Base-by-base conservation (phyloP, 495 filamentous ascomycete species). In the Aspergillus biplanus region DNA sequence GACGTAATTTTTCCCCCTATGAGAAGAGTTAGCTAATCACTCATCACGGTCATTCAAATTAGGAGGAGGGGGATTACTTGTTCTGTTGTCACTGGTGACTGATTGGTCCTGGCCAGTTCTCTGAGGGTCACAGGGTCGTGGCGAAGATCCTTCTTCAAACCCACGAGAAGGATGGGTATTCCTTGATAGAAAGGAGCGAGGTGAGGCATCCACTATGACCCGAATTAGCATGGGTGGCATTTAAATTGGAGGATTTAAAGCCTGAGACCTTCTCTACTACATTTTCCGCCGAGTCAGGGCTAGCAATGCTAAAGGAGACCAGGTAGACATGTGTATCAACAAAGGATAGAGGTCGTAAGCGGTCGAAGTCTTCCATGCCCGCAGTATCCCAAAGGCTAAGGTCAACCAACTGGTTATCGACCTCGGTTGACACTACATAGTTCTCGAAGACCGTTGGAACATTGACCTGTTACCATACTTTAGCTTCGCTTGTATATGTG, bases 281-380 rank as follows among this genome's bases (percentile, higher is more conserved):
- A 44, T 44, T 44, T 3, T 44, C 39, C 39, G 39, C 39, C 39
- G 39, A 44, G 39, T 44, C 39, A n/a, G 39, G 39, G 7, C 3
- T 44, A 44, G 4, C 39, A n/a, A 44, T 44, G n/a, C 12, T 12
- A 44, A 44, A 44, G 39, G 12, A 44, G n/a, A 9, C 39, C 39
- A 44, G 39, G n/a, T 12, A 44, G 39, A 44, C 39, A 44, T 44
- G 39, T 44, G 39, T 44, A 44, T 44, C 39, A n/a, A n/a, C 12
- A n/a, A 44, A 44, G 39, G 39, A 44, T 44, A 44, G 39, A 11
- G 39, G 39, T 44, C 39, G 39, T 44, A 44, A 44, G 39, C 39
- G 39, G n/a, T 44, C 39, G 39, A 12, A 44, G 39, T 44, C 39
- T 44, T 44, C 39, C 39, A 44, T 44, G 39, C 39, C 39, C 39